A percentile compares a stretch with the other conserved stretches of the same genome.
Evolutionary conservation across 257 asterid species (phyloP).

Genomic region (Ajuga chamaepitys): DNA sequence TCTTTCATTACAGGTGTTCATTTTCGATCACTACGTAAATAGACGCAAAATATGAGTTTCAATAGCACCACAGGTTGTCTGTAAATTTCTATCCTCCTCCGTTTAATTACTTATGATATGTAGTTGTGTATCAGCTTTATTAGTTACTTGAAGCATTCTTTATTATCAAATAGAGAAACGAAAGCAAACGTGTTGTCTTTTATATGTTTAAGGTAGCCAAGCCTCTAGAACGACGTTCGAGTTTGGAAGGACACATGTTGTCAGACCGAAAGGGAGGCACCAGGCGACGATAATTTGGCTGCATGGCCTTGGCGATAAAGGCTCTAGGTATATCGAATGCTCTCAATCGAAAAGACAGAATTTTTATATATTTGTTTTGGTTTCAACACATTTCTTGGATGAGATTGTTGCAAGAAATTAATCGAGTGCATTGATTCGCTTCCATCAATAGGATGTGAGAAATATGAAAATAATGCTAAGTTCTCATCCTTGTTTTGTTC

Average conservation of each 20-base stretch:
- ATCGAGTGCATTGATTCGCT: background rate
- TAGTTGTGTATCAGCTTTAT: background rate
- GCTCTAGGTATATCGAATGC: constrained; percentile 47
- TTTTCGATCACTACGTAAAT: constrained; percentile 17
- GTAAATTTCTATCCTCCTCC: constrained; percentile 21
- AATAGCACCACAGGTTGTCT: constrained; percentile 31
- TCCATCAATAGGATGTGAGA: constrained; percentile 1
- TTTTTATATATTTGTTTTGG: background rate
- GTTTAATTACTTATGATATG: background rate
- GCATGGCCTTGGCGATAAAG: constrained; percentile 81
- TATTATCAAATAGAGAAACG: background rate
- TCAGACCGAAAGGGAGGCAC: constrained; percentile 77
- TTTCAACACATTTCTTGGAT: background rate
- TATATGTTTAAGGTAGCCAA: constrained; percentile 39
- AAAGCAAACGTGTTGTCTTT: constrained; percentile 1
- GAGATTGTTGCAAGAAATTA: background rate
- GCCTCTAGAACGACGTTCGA: constrained; percentile 35
- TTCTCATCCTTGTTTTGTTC: constrained; percentile 2
- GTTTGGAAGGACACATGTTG: constrained; percentile 83
- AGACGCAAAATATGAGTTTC: constrained; percentile 42
- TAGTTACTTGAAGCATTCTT: background rate
- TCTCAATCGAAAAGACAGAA: background rate
- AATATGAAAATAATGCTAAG: constrained; percentile 8
- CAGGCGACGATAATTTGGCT: constrained; percentile 88
- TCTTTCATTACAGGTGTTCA: constrained; percentile 35